These are phyloP conservation scores for Neurospora sp. DNA, from an alignment of 2,329 filamentous ascomycete species.

Conservation along the genomic window DNA sequence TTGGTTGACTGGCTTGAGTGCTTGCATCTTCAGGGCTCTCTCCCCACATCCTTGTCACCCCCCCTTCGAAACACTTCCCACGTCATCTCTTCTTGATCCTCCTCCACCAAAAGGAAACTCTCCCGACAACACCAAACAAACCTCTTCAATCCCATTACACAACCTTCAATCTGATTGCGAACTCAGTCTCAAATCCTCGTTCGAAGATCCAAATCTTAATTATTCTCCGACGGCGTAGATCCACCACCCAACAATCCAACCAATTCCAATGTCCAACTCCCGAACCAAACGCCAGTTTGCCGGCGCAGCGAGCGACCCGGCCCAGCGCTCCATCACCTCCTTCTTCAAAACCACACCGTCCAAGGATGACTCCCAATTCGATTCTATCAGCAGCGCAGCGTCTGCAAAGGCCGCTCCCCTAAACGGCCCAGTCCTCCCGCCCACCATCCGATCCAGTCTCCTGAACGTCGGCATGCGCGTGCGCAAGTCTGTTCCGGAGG, in stretches of 20 bases:
- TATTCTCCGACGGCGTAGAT: neutral
- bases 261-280: conserved; percentile 36
- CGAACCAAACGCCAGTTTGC: conserved; percentile 53
- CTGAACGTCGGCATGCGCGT: conserved; percentile 89
- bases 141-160: neutral
- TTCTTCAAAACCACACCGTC: conserved; percentile 38
- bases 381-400: conserved; percentile 12
- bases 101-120: neutral
- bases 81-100: neutral
- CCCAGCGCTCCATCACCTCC: conserved; percentile 53
- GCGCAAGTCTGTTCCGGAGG: conserved; percentile 85
- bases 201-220: neutral
- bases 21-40: neutral
- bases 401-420: conserved; percentile 26
- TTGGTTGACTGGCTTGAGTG: neutral
- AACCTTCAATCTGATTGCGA: neutral
- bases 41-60: neutral
- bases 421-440: conserved; percentile 42
- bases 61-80: neutral
- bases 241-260: neutral
- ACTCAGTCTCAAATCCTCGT: neutral
- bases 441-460: conserved; percentile 67
- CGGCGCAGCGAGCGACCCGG: conserved; percentile 45
- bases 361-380: neutral
- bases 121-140: neutral